Evolutionary conservation across 2,329 filamentous ascomycete genomes (phyloP), one percentile per base, ranked within the genome.

Genomic region (Tympanopsis confertula): DNA sequence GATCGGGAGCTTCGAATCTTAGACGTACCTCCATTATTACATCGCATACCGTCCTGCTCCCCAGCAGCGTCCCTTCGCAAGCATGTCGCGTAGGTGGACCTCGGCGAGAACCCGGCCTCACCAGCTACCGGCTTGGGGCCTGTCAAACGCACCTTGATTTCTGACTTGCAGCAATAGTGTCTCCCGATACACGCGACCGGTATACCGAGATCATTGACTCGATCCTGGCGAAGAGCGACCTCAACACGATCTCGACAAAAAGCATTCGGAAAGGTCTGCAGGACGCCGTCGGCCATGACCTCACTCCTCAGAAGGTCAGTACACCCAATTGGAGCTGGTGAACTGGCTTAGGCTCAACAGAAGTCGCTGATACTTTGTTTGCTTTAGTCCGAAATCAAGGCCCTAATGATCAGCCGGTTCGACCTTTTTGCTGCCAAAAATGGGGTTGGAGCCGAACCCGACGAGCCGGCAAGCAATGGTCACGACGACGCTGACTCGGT

Each of bases 221-320:
- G 20, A 80, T 81, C 47, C 62, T 81, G 37, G 65, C 65, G 33
- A 58, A 58, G 39, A 74, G 72, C 50, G 75, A 81, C 48, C 61
- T 81, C 20, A 72, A 73, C 44, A 78, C 72, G 38, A 71, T 81
- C 45, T 78, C 76, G 24, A 73, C 74, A 42, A 81, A 81, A 59
- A 65, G 67, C 47, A 78, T 81, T 54, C 71, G 75, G 45, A 76
- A 74, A 54, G 71, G 70, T 19, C 61, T 81, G 29, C 73, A 79
- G 51, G 71, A 71, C 48, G 60, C 59, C 42, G 66, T 79, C 38
- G 66, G 70, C 49, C 63, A 75, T 61, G 75, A 81, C 55, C 67
- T 79, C 46, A 67, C 69, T 38, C 64, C 67, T 38, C 68, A 78
- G 47, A 81, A 81, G 67, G 76, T 77, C 52, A 38, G 51, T 45